These are phyloP conservation scores for Viola odorata DNA, from an alignment of 345 rosid genomes.

Conservation along the genomic window DNA sequence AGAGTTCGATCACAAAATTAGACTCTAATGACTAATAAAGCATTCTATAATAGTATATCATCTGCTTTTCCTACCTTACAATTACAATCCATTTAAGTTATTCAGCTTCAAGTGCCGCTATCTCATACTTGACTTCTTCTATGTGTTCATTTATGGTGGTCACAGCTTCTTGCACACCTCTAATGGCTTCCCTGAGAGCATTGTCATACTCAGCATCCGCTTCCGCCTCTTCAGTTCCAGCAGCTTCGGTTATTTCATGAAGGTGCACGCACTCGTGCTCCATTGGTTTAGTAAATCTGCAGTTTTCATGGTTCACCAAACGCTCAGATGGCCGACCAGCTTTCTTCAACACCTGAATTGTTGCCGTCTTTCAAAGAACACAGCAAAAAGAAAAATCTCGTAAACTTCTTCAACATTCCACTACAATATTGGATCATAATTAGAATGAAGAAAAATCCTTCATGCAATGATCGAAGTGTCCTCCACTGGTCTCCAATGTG, in stretches of 20 bases:
- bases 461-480: no score
- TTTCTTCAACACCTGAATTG: conserved; percentile 81
- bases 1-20: no score
- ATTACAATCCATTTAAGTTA: background rate
- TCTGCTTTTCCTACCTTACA: no score
- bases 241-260: conserved; percentile 78
- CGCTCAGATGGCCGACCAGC: conserved; percentile 82
- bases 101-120: conserved; percentile 33
- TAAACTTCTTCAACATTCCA: no score
- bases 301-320: conserved; percentile 61
- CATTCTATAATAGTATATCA: no score
- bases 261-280: conserved; percentile 74
- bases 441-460: no score
- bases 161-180: conserved; percentile 81
- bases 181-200: conserved; percentile 80
- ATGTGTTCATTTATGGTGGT: conserved; percentile 72
- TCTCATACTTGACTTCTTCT: conserved; percentile 77
- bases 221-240: conserved; percentile 89
- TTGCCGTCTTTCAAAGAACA: conserved; percentile 48
- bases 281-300: conserved; percentile 62
- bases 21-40: background rate
- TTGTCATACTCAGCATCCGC: conserved; percentile 81
- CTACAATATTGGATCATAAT: no score
- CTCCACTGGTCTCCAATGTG: no score
- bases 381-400: background rate